phyloP scores from a whole-genome alignment of 164 flowering plant genomes.

The Nelumbo lutea region DNA sequence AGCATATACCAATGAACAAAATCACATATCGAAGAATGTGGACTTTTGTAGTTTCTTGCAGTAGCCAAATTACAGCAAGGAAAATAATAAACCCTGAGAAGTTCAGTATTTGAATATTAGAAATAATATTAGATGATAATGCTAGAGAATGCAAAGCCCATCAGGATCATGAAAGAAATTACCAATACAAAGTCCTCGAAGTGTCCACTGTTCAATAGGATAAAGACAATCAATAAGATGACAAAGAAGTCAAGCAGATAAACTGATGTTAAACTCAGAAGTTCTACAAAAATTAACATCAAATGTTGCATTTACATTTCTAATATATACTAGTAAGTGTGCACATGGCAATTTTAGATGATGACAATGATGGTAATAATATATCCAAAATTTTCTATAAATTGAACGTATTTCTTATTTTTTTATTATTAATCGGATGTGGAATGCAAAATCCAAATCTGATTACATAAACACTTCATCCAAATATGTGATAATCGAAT shows the following conservation, averaged over 20 bases:
- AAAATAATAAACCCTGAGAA: conserved; percentile 80
- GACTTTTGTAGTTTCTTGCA: conserved; percentile 73
- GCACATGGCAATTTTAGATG: too few relatives aligned
- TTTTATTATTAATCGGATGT: too few relatives aligned
- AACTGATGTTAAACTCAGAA: not conserved
- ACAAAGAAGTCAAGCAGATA: not conserved
- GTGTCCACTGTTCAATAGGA: conserved; percentile 71
- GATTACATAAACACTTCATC: too few relatives aligned
- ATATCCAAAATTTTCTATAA: too few relatives aligned
- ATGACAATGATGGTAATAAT: too few relatives aligned
- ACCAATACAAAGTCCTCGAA: conserved; percentile 95
- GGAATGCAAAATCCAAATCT: too few relatives aligned
- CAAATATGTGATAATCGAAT: too few relatives aligned
- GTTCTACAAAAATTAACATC: too few relatives aligned
- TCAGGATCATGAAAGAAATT: conserved; percentile 17
- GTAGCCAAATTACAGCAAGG: conserved; percentile 70
- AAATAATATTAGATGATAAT: not conserved
- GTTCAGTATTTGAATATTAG: conserved; percentile 5
- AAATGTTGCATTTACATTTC: too few relatives aligned
- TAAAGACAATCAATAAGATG: not conserved
- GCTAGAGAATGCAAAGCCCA: not conserved
- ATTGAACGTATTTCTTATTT: too few relatives aligned
- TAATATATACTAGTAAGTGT: too few relatives aligned
- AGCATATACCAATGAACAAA: conserved; percentile 73
- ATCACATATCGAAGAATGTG: conserved; percentile 78